Conservation (phyloP, 1,284 basidiomycete genomes). For the Ustilago cynodontis region DNA sequence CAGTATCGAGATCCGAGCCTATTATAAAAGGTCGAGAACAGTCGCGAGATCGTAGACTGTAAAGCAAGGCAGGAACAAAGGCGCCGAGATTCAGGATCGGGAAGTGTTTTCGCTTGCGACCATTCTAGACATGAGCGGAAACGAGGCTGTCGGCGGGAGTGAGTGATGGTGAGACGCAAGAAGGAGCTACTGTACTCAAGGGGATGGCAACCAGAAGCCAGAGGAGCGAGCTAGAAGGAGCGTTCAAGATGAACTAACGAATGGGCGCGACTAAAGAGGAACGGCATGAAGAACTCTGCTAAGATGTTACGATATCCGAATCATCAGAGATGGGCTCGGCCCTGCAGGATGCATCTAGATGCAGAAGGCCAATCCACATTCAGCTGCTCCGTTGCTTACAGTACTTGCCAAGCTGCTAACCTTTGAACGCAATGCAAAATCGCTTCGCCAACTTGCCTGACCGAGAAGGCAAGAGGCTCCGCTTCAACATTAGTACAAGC, state of each 20-base stretch:
- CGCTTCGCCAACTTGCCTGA: too few relatives aligned
- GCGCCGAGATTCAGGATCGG: neutral
- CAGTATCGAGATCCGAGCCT: neutral
- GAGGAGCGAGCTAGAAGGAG: conserved; percentile 28
- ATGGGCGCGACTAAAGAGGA: conserved; percentile 7
- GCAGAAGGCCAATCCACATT: neutral
- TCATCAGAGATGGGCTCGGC: conserved; percentile 5
- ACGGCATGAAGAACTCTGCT: neutral
- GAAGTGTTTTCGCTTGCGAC: neutral
- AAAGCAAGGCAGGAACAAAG: neutral
- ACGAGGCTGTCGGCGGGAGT: conserved; percentile 5
- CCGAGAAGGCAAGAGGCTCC: too few relatives aligned
- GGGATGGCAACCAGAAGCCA: neutral
- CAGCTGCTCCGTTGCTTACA: neutral
- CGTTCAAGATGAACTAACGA: conserved; percentile 4
- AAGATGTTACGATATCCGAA: neutral
- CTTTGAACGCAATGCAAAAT: too few relatives aligned
- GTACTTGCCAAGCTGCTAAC: neutral
- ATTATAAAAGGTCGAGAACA: neutral
- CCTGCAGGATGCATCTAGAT: conserved; percentile 11
- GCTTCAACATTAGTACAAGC: neutral
- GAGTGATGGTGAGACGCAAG: conserved; percentile 1
- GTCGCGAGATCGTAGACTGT: neutral
- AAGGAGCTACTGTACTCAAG: too few relatives aligned
- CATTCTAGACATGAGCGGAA: conserved; percentile 2